Evolutionary conservation across 768 basidiomycete species (phyloP).

Genomic region (Pholiota molesta): DNA sequence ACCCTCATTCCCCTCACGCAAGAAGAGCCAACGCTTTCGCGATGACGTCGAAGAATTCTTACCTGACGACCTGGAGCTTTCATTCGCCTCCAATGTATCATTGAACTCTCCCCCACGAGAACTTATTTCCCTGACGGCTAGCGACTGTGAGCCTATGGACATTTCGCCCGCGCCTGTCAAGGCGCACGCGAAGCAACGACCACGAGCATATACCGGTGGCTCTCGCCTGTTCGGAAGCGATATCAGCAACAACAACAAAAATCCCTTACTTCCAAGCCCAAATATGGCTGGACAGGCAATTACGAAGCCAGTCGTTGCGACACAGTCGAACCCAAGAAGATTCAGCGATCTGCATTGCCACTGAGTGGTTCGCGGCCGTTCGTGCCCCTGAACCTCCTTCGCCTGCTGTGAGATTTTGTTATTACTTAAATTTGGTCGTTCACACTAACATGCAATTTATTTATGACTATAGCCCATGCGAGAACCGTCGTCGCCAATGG

Average conservation of each 20-base stretch:
- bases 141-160: slow-evolving; percentile 74
- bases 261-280: slow-evolving; percentile 33
- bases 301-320: slow-evolving; percentile 36
- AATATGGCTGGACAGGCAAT: slow-evolving; percentile 33
- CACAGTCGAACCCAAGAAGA: slow-evolving; percentile 51
- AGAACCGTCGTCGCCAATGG: slow-evolving; percentile 46
- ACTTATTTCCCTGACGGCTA: slow-evolving; percentile 40
- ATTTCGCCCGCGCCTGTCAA: slow-evolving; percentile 69
- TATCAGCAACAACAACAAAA: slow-evolving; percentile 65
- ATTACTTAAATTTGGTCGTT: slow-evolving; percentile 5
- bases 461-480: slow-evolving; percentile 36
- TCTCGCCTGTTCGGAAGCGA: slow-evolving; percentile 72
- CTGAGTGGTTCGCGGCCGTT: slow-evolving; percentile 54
- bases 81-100: slow-evolving; percentile 84
- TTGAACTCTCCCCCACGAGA: slow-evolving; percentile 70
- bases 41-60: slow-evolving; percentile 66
- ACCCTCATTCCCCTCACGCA: slow-evolving; percentile 51
- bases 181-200: slow-evolving; percentile 33
- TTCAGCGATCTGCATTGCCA: slow-evolving; percentile 62
- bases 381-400: slow-evolving; percentile 26
- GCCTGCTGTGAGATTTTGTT: slow-evolving; percentile 27
- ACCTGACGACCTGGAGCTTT: slow-evolving; percentile 77
- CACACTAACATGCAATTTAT: not conserved
- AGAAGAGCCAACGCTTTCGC: slow-evolving; percentile 47
- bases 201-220: slow-evolving; percentile 66